A percentile compares a stretch with the other conserved stretches of the same genome.
Evolutionary conservation across 2,329 filamentous ascomycete species (phyloP).

Genomic region (Stagonosporopsis tanaceti): DNA sequence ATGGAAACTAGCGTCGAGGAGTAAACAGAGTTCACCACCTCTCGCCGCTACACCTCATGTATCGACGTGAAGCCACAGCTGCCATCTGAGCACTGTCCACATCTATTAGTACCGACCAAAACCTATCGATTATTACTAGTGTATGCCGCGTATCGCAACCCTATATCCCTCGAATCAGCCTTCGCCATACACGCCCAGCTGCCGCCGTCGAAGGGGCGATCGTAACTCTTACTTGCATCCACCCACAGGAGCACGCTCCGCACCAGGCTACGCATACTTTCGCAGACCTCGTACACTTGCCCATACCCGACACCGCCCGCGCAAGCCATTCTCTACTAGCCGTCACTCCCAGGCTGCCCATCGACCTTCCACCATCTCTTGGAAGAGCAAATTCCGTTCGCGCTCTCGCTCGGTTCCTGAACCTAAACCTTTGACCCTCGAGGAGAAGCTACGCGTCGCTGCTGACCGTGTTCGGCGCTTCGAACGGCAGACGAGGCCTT

Average conservation of each 20-base stretch:
- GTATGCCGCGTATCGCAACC: conserved; percentile 13
- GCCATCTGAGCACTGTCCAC: background rate
- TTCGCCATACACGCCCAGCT: conserved; percentile 1
- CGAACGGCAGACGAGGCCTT: background rate
- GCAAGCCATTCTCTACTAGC: background rate
- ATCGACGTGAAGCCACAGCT: background rate
- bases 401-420: background rate
- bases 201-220: background rate
- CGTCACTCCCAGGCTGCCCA: background rate
- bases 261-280: background rate
- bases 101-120: background rate
- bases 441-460: conserved; percentile 11
- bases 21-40: background rate
- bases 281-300: conserved; percentile 4
- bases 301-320: background rate
- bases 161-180: conserved; percentile 2
- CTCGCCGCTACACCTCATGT: background rate
- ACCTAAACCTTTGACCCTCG: background rate
- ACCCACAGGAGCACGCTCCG: background rate
- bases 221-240: background rate
- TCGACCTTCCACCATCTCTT: background rate
- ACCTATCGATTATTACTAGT: conserved; percentile 1
- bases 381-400: background rate
- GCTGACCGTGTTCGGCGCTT: conserved; percentile 11
- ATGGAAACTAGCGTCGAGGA: background rate